Evolutionary conservation across 1,139 yeast genomes (phyloP), one percentile per base, ranked within the genome.

Genomic region (Kodamaea sp.): DNA sequence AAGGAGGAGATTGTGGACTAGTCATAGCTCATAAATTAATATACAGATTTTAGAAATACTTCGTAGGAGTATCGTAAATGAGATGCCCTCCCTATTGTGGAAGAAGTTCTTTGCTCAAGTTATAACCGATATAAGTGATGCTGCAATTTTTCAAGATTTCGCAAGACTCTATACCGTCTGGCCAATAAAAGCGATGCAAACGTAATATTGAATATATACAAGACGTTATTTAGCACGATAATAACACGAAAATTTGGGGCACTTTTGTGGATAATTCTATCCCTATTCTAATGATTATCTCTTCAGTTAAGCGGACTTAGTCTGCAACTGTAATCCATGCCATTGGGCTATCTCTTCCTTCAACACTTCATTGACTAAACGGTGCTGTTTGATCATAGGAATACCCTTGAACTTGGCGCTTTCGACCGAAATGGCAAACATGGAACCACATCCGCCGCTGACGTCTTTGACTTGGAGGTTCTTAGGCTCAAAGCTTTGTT

Each of bases 391-490:
- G 45, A 92, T 73, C 80, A 87, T 86, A 3, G 87, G 69, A 28
- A 86, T 57, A 0, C 95, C 96, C 48, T 83, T 79, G 63, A 92
- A 92, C 52, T 78, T 68, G 2, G 68, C 70, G 38, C 95, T 83
- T 26, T 81, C 85, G 15, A 94, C 77, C 41, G 75, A 68, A 33
- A 92, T 92, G 29, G 96, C 89, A 63, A 88, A 94, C 97, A 92
- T 92, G 3, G 97, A 89, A 0, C 99, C 99, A 64, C 98, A 94
- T 0, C 99, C 98, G 15, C 76, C 97, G 16, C 94, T 82, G 4
- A 90, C 82, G 56, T 92, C 98, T 45, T 71, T 70, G 7, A 90
- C 96, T 31, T 72, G 70, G 32, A 89, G 63, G 28, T 61, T 63
- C 22, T 63, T 56, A 1, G 97, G 96, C 11, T 62, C 47, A 32